These are phyloP conservation scores for Lachnellula occidentalis DNA, from an alignment of 2,329 filamentous ascomycete species.

Conservation along the genomic window DNA sequence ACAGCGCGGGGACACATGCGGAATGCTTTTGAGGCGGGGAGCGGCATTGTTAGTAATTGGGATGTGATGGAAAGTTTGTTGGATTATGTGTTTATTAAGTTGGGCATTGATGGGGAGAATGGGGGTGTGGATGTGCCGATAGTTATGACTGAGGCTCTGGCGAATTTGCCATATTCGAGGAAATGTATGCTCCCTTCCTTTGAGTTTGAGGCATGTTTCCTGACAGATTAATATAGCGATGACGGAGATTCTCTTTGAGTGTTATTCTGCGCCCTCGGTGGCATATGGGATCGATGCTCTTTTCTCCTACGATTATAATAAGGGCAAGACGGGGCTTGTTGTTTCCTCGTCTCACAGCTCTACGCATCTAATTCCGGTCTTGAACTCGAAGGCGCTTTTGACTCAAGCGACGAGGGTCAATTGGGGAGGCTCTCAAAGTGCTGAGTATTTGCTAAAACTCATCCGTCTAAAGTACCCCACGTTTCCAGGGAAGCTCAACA, in stretches of 20 bases:
- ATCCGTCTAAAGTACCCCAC: constrained; percentile 86
- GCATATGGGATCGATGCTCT: constrained; percentile 95
- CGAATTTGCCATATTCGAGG: constrained; percentile 81
- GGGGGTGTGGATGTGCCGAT: constrained; percentile 79
- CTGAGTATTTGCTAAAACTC: constrained; percentile 87
- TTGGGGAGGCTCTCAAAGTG: constrained; percentile 87
- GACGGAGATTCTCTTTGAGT: constrained; percentile 96
- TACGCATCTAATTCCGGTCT: constrained; percentile 90
- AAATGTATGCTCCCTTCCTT: constrained; percentile 59
- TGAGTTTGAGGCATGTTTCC: constrained; percentile 7
- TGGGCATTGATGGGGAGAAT: constrained; percentile 73
- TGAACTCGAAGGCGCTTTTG: constrained; percentile 78
- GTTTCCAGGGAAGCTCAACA: constrained; percentile 79
- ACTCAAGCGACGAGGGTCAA: constrained; percentile 84
- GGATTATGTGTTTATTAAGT: constrained; percentile 90
- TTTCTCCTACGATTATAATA: constrained; percentile 90
- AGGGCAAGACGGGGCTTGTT: constrained; percentile 76
- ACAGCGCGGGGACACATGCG: constrained; percentile 87
- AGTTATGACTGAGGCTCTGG: constrained; percentile 92
- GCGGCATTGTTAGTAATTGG: constrained; percentile 93
- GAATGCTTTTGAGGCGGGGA: constrained; percentile 84
- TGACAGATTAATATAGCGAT: constrained; percentile 58
- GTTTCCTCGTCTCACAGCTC: constrained; percentile 90
- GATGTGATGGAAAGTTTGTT: constrained; percentile 93
- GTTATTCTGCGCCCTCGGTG: constrained; percentile 83